phyloP scores from a whole-genome alignment of 1,284 basidiomycete genomes.

The Sanghuangporus baumii region DNA sequence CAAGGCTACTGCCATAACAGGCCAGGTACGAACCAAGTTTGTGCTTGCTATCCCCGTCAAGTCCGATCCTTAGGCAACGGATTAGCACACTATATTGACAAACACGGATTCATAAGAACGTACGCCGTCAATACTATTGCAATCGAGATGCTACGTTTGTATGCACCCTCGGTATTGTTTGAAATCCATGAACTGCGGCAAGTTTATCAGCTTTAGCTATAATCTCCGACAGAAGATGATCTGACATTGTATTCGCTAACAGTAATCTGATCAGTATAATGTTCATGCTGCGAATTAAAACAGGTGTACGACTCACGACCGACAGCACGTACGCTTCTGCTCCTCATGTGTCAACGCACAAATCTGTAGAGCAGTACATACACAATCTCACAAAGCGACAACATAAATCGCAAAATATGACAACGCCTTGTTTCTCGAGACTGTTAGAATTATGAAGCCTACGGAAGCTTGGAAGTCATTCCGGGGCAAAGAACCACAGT shows the following conservation, averaged over 20 bases:
- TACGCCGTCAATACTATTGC: conserved; percentile 56
- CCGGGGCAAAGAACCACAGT: conserved; percentile 32
- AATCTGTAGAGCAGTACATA: conserved; percentile 17
- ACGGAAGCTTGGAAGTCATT: conserved; percentile 31
- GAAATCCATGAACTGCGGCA: conserved; percentile 55
- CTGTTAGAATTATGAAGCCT: conserved; percentile 69
- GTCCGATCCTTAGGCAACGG: conserved; percentile 30
- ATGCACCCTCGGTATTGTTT: conserved; percentile 71
- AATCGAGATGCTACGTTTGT: conserved; percentile 68
- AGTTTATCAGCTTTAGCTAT: not conserved
- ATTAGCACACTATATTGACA: not conserved
- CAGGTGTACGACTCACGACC: conserved; percentile 46
- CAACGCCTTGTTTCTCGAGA: conserved; percentile 52
- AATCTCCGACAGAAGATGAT: not conserved
- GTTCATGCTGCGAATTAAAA: not conserved
- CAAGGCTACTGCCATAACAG: not conserved
- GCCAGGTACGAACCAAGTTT: conserved; percentile 32
- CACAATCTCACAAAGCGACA: conserved; percentile 46
- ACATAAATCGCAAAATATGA: conserved; percentile 69
- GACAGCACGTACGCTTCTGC: conserved; percentile 63
- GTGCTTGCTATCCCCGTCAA: conserved; percentile 41
- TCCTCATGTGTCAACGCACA: not conserved
- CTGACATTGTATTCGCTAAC: conserved; percentile 58
- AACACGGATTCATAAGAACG: conserved; percentile 23
- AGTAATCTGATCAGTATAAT: not conserved